Evolutionary conservation across 768 basidiomycete genomes (phyloP), one percentile per base, ranked within the genome.

Genomic region (Dendrothele bispora): DNA sequence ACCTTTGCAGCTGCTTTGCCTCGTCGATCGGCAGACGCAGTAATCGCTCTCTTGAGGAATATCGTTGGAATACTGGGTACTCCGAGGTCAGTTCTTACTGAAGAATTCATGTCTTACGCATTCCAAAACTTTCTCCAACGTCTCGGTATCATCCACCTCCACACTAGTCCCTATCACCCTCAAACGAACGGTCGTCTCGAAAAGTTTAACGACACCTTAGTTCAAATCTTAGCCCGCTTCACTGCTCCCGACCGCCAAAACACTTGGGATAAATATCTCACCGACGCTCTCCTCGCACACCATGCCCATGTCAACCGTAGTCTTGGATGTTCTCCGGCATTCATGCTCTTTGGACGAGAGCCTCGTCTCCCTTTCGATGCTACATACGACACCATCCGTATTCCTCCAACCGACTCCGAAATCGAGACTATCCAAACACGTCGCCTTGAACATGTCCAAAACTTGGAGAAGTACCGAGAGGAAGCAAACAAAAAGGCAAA

Each of bases 51-150:
- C 12, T 21, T 56, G 12, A 48, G 49, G 15, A n/a, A 24, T 20
- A 37, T 55, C 42, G 46, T 59, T 24, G 29, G 28, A 3, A 41
- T 34, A 14, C 46, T 36, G 32, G 53, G 58, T 15, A 55, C 52
- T 51, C 55, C 55, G 1, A 46, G 41, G 32, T 28, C 58, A 12
- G 40, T 53, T 10, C 37, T 59, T 7, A 55, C 58, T 7, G 53
- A 56, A 34, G 58, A 54, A 38, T 56, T 59, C 53, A 51, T 56
- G 37, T 50, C 55, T 12, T 56, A 59, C 49, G 22, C 39, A 11
- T 41, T 36, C 27, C 51, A 52, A 25, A 52, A 52, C 14, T 17
- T 52, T 3, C 36, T 49, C 11, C 29, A 48, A 26, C 43, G 53
- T 5, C 43, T 56, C 3, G 14, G 40, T 3, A 51, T 59, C 32